Evolutionary conservation across 1,284 basidiomycete species (phyloP).

Genomic region (Schizophyllum commune): DNA sequence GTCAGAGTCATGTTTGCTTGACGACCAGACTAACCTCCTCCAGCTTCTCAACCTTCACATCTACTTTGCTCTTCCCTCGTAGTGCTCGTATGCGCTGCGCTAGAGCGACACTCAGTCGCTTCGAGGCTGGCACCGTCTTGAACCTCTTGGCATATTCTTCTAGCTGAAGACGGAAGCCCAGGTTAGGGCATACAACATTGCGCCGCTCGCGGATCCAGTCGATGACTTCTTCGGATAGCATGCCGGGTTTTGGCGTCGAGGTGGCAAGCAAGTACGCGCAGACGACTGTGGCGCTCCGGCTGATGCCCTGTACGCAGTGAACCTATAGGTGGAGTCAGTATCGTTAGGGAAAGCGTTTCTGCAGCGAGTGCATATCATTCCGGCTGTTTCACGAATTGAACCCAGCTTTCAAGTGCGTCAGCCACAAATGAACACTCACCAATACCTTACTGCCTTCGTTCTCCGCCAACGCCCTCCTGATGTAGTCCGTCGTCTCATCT

Average conservation of each 20-base stretch:
- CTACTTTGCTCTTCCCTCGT: not conserved
- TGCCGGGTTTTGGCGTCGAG: slow-evolving; percentile 24
- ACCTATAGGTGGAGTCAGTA: slow-evolving; percentile 27
- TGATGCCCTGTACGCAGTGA: slow-evolving; percentile 80
- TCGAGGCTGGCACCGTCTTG: not conserved
- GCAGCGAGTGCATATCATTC: not conserved
- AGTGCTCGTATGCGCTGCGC: not conserved
- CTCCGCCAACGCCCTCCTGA: slow-evolving; percentile 45
- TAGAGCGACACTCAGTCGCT: not conserved
- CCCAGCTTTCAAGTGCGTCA: slow-evolving; percentile 19
- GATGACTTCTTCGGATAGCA: slow-evolving; percentile 48
- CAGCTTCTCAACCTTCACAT: not conserved
- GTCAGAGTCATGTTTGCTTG: too few relatives aligned
- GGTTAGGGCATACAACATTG: slow-evolving; percentile 53
- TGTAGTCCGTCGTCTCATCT: slow-evolving; percentile 56
- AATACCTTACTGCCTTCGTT: slow-evolving; percentile 51
- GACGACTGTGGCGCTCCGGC: slow-evolving; percentile 73
- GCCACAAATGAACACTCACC: slow-evolving; percentile 29
- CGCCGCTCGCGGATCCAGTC: slow-evolving; percentile 48
- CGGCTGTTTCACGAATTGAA: not conserved
- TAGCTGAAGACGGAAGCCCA: slow-evolving; percentile 59
- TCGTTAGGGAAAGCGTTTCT: not conserved
- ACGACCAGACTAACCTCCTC: too few relatives aligned
- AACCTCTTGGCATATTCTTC: slow-evolving; percentile 36
- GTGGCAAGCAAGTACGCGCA: slow-evolving; percentile 74